Evolutionary conservation across 805 yeast genomes (phyloP).

Genomic region (Candida stauntonica): DNA sequence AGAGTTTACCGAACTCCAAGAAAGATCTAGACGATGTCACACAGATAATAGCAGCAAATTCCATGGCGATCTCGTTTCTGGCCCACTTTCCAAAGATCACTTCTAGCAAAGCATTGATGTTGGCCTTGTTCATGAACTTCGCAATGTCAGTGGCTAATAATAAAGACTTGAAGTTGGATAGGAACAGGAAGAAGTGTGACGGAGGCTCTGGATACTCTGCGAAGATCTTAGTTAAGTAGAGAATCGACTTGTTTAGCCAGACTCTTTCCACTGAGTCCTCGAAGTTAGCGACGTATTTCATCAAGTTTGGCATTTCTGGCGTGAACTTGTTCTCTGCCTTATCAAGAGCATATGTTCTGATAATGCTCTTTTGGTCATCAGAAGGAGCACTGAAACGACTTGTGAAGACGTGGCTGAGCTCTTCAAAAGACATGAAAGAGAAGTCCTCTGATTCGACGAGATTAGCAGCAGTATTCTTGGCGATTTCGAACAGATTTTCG

Average conservation of each 20-base stretch:
- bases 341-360: constrained; percentile 28
- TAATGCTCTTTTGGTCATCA: constrained; percentile 21
- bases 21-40: constrained; percentile 32
- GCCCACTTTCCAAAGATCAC: constrained; percentile 54
- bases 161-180: constrained; percentile 32
- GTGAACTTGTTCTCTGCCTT: constrained; percentile 29
- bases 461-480: constrained; percentile 14
- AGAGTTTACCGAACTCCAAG: constrained; percentile 44
- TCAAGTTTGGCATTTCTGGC: constrained; percentile 26
- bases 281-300: constrained; percentile 12
- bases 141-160: constrained; percentile 31
- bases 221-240: constrained; percentile 59
- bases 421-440: constrained; percentile 29
- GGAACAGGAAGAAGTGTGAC: constrained; percentile 30
- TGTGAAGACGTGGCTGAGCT: constrained; percentile 27
- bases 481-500: not conserved
- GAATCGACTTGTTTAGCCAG: constrained; percentile 56
- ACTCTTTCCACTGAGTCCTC: constrained; percentile 23
- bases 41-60: constrained; percentile 39
- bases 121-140: constrained; percentile 38
- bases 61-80: constrained; percentile 35
- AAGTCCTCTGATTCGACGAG: constrained; percentile 27
- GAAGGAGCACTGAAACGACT: constrained; percentile 6
- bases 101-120: constrained; percentile 63
- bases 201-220: constrained; percentile 42